phyloP scores from a whole-genome alignment of 192 early-diverging fungal species.

The Lobosporangium transversale region DNA sequence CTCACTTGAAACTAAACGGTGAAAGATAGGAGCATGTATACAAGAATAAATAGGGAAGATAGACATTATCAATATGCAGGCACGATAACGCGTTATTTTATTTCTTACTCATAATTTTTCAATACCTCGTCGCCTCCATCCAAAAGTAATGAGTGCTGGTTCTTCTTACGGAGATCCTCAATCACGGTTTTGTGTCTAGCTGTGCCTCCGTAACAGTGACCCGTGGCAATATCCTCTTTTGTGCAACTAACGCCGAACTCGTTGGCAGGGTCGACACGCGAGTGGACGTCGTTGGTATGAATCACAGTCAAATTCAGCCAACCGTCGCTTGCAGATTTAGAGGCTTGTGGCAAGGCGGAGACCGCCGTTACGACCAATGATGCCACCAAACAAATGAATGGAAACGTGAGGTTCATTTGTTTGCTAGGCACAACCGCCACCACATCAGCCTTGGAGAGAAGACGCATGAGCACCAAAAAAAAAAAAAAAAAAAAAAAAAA shows the following conservation, averaged over 20 bases:
- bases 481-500: background rate
- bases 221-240: constrained; percentile 23
- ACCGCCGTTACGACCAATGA: background rate
- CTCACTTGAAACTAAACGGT: constrained; percentile 25
- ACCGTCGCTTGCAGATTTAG: constrained; percentile 20
- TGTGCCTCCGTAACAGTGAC: constrained; percentile 64
- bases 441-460: background rate
- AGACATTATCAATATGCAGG: background rate
- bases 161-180: constrained; percentile 60
- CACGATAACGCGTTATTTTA: background rate
- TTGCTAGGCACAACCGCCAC: background rate
- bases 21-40: background rate
- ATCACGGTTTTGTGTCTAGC: constrained; percentile 71
- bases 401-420: background rate
- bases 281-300: constrained; percentile 58
- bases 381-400: background rate
- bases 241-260: constrained; percentile 44
- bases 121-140: constrained; percentile 82
- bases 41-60: background rate
- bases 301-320: constrained; percentile 54
- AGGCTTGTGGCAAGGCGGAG: constrained; percentile 15
- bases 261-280: constrained; percentile 50
- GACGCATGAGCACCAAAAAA: constrained; percentile 1
- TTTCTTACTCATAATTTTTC: too few species aligned
- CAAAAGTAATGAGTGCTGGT: constrained; percentile 65